phyloP scores from a whole-genome alignment of 1,139 yeast genomes.

The Suhomyces yuchorum region DNA sequence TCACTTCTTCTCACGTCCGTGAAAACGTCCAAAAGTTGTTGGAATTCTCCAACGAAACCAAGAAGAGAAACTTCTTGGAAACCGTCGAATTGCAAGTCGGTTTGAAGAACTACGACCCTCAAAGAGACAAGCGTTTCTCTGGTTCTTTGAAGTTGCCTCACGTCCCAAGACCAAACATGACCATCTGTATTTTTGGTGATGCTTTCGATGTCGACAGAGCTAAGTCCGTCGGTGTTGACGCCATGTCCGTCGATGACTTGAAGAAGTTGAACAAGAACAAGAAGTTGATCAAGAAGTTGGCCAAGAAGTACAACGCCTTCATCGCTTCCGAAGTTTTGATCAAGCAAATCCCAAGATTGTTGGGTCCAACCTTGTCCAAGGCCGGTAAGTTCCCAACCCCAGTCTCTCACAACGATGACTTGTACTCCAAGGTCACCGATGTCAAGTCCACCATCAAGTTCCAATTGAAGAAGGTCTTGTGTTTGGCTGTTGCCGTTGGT shows the following conservation, averaged over 20 bases:
- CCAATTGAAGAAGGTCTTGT: conserved; percentile 97
- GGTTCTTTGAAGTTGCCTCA: conserved; percentile 98
- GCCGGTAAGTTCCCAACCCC: conserved; percentile 99
- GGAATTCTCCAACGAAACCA: conserved; percentile 89
- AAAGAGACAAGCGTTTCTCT: conserved; percentile 99
- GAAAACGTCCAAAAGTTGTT: conserved; percentile 93
- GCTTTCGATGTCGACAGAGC: conserved; percentile 99
- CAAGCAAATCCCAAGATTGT: conserved; percentile 99
- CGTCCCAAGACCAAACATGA: conserved; percentile 99
- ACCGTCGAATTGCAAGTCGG: conserved; percentile 99
- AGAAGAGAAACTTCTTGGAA: conserved; percentile 99
- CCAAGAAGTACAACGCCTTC: conserved; percentile 99
- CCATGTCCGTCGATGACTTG: conserved; percentile 99
- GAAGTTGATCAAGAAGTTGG: conserved; percentile 99
- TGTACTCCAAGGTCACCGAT: conserved; percentile 92
- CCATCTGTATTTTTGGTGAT: conserved; percentile 99
- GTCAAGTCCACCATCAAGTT: conserved; percentile 99
- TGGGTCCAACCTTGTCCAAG: conserved; percentile 99
- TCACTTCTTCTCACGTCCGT: conserved; percentile 92
- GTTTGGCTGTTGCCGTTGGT: conserved; percentile 95
- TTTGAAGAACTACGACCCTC: conserved; percentile 99
- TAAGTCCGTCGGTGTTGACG: conserved; percentile 98
- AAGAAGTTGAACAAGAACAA: conserved; percentile 99
- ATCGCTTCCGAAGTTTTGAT: conserved; percentile 98
- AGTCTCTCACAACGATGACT: conserved; percentile 98